Base-by-base conservation (phyloP, 2,329 filamentous ascomycete genomes). In the Phaeosphaeriaceae sp. region DNA sequence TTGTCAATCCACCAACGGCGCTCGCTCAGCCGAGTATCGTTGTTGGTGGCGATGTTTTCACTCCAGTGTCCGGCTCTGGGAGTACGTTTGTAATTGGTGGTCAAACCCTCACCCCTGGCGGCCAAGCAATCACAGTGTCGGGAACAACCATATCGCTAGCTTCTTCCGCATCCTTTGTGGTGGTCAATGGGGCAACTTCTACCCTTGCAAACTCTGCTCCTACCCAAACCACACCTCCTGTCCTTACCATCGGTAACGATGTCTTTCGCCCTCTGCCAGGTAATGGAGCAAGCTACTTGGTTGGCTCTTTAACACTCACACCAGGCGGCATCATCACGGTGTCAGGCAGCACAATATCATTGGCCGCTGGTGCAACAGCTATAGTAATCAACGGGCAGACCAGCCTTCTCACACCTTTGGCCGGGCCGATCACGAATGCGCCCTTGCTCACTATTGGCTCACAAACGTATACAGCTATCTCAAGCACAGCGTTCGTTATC, bases 271-370 rank as follows among this genome's bases (percentile, higher is more conserved):
- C 69, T n/a, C 50, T 68, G 5, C 62, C 64, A 16, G 65, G 68
- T 5, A 48, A 61, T 8, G 71, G 71, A 7, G 68, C 68, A 1
- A 67, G 63, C 0, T 76, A 75, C 48, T 28, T 72, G 1, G 71
- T 79, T 33, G 65, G 63, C 17, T 70, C 68, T 3, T 59, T 67
- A 11, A 64, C 68, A 3, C 67, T 79, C 5, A 75, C 70, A 0
- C 72, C 76, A 0, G 76, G 74, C 11, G 74, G 73, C 7, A 49
- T 50, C 16, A 62, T 74, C 39, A 62, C 60, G 12, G 49, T 68
- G 4, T 46, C 55, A 6, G 64, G 63, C 32, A 62, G 61, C 2
- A 66, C 61, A 2, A 64, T 74, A n/a, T 68, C 64, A 1, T 59
- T 74, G 4, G 58, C 60, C 13, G 50, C 61, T n/a, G 58, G 55